phyloP scores from a whole-genome alignment of 2,329 filamentous ascomycete genomes.

The Ophiostoma montium region DNA sequence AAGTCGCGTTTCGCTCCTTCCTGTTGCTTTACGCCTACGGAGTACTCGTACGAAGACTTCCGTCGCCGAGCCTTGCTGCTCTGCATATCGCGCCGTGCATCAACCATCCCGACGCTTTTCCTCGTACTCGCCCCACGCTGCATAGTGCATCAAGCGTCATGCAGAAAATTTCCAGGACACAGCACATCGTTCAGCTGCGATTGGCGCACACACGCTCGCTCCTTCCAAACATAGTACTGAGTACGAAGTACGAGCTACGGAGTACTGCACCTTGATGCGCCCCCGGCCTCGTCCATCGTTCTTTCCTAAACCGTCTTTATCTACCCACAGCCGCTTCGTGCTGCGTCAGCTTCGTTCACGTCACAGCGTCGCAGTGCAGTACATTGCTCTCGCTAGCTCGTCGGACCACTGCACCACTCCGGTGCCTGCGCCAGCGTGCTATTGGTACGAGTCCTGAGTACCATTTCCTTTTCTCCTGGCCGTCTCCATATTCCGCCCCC shows the following conservation, averaged over 20 bases:
- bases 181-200: not conserved
- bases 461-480: slow-evolving; percentile 3
- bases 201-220: not conserved
- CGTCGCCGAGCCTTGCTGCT: too few relatives aligned
- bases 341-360: too few relatives aligned
- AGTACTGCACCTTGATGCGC: not conserved
- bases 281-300: not conserved
- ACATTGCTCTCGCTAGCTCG: too few relatives aligned
- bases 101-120: too few relatives aligned
- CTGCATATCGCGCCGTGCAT: too few relatives aligned
- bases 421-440: not conserved
- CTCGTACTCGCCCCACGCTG: not conserved
- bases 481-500: slow-evolving; percentile 3
- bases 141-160: not conserved
- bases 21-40: too few relatives aligned
- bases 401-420: not conserved
- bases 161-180: not conserved
- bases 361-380: too few relatives aligned
- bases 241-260: not conserved
- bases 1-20: not conserved
- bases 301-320: not conserved
- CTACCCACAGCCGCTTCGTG: too few relatives aligned
- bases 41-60: too few relatives aligned
- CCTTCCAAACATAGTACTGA: too few relatives aligned
- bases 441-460: too few relatives aligned